Evolutionary conservation across 2,329 filamentous ascomycete genomes (phyloP).

Genomic region (Thielaviopsis punctulata): DNA sequence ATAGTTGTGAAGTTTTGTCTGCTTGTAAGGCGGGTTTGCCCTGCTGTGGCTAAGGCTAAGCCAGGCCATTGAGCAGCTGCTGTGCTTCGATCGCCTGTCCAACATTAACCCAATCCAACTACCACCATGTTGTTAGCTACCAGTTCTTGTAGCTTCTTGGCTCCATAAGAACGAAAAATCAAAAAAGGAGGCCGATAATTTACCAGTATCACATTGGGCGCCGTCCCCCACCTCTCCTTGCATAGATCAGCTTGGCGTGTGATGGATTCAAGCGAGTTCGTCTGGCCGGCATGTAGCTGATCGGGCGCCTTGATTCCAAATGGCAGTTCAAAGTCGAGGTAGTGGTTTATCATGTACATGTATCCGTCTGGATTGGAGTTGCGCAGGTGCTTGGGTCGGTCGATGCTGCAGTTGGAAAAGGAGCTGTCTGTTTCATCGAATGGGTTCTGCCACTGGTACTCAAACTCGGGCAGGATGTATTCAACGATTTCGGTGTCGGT

Average conservation of each 20-base stretch:
- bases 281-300: conserved; percentile 8
- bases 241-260: conserved; percentile 17
- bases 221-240: conserved; percentile 14
- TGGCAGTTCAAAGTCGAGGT: conserved; percentile 19
- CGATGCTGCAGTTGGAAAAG: conserved; percentile 47
- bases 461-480: conserved; percentile 48
- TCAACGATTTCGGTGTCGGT: conserved; percentile 31
- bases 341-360: conserved; percentile 30
- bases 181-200: too few species aligned
- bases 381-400: conserved; percentile 37
- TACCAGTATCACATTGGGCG: conserved; percentile 22
- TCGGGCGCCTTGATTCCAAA: conserved; percentile 17
- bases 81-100: conserved; percentile 23
- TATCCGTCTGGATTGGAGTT: conserved; percentile 16
- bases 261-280: conserved; percentile 14
- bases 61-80: conserved; percentile 4
- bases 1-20: too few species aligned
- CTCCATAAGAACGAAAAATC: too few species aligned
- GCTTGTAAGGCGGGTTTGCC: neutral
- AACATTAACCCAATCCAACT: conserved; percentile 27
- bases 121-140: conserved; percentile 8
- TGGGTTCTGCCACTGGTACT: conserved; percentile 54
- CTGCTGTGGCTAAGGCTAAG: conserved; percentile 15
- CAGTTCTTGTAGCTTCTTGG: conserved; percentile 8
- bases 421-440: conserved; percentile 43